A percentile compares a stretch with the other conserved stretches of the same genome.
Evolutionary conservation across 1,139 yeast species (phyloP).

Genomic region (Kurtzmaniella quercitrusa): DNA sequence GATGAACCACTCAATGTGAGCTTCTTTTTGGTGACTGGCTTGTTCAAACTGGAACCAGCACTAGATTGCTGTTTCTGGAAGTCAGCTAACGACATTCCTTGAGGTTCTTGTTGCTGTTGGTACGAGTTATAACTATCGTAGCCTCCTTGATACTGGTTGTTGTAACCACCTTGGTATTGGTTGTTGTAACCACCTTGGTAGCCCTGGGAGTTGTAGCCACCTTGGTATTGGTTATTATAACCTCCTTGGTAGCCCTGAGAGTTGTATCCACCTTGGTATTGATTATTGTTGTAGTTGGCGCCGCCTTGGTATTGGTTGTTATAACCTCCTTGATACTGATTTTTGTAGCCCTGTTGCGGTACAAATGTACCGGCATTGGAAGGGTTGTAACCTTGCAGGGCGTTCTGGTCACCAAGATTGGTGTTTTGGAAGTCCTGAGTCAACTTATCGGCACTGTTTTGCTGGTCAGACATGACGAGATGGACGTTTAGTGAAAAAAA

Average conservation of each 20-base stretch:
- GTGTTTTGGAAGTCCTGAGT: slow-evolving; percentile 52
- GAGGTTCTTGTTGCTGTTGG: slow-evolving; percentile 26
- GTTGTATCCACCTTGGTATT: slow-evolving; percentile 23
- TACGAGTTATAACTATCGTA: slow-evolving; percentile 23
- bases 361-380: slow-evolving; percentile 39
- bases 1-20: slow-evolving; percentile 64
- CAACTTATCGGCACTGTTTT: slow-evolving; percentile 48
- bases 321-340: slow-evolving; percentile 19
- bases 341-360: slow-evolving; percentile 25
- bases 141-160: slow-evolving; percentile 18
- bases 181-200: slow-evolving; percentile 18
- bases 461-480: slow-evolving; percentile 42
- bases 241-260: slow-evolving; percentile 17
- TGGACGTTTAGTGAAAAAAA: not conserved
- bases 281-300: slow-evolving; percentile 17
- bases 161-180: slow-evolving; percentile 18
- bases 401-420: slow-evolving; percentile 23
- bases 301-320: slow-evolving; percentile 22
- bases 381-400: slow-evolving; percentile 31
- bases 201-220: slow-evolving; percentile 15
- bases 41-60: slow-evolving; percentile 36
- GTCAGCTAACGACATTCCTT: slow-evolving; percentile 84
- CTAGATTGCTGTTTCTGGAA: slow-evolving; percentile 68
- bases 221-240: slow-evolving; percentile 14
- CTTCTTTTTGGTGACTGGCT: slow-evolving; percentile 47